A percentile compares a stretch with the other conserved stretches of the same genome.
These are phyloP conservation scores for Closterium sp. DNA, from an alignment of 139 green algal species.

Conservation along the genomic window DNA sequence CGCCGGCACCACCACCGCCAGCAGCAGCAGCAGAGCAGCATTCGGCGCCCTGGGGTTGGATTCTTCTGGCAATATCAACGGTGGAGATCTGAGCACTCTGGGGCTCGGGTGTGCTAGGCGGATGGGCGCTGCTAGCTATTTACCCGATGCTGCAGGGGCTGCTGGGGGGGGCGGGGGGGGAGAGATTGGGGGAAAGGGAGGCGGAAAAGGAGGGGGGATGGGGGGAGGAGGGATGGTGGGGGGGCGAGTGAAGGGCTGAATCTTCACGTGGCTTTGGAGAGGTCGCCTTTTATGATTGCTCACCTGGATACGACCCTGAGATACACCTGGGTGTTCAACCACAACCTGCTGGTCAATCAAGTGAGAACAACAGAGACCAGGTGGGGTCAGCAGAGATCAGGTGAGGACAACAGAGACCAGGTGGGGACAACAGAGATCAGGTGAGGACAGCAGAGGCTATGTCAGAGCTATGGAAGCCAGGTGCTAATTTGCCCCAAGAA, in stretches of 20 bases:
- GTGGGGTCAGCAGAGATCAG: too few relatives aligned
- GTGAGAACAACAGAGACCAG: background rate
- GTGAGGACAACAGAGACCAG: background rate
- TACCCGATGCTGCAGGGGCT: background rate
- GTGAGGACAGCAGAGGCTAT: background rate
- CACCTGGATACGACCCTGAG: background rate
- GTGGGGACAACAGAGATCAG: too few relatives aligned
- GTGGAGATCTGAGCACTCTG: background rate
- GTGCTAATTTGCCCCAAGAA: too few relatives aligned
- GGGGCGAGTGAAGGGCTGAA: background rate
- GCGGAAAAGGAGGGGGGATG: background rate
- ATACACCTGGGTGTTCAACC: background rate
- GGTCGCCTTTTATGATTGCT: background rate
- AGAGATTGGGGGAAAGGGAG: background rate
- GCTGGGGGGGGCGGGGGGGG: background rate
- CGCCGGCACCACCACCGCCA: background rate
- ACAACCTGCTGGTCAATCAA: background rate
- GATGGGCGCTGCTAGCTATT: background rate
- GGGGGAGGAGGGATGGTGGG: background rate
- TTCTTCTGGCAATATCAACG: background rate
- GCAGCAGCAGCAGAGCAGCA: background rate
- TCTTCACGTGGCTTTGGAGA: background rate
- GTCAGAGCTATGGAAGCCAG: too few relatives aligned
- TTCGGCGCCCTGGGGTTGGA: background rate
- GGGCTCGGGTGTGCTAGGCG: background rate